Percentiles rank a stretch among this genome's conserved stretches.
Conservation (phyloP, 2,329 filamentous ascomycete species). For the Ascochyta rabiei region DNA sequence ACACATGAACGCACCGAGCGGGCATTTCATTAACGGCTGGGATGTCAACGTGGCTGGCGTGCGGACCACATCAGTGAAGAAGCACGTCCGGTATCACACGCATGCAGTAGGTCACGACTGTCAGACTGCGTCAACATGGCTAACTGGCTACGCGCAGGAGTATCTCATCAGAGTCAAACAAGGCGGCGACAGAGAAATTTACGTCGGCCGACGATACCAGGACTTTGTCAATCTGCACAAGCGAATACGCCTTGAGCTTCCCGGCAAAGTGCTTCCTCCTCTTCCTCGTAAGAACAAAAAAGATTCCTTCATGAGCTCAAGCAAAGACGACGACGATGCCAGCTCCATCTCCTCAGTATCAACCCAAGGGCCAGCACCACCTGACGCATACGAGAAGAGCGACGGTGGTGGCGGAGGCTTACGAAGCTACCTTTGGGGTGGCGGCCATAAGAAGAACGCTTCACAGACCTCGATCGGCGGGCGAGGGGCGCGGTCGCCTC, state of each 20-base stretch:
- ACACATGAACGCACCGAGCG: constrained; percentile 84
- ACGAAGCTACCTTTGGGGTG: constrained; percentile 51
- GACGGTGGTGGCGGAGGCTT: constrained; percentile 50
- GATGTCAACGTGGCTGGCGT: constrained; percentile 95
- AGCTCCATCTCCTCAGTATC: constrained; percentile 83
- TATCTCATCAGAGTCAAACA: constrained; percentile 87
- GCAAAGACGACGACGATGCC: constrained; percentile 69
- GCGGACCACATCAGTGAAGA: constrained; percentile 77
- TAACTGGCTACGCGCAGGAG: constrained; percentile 62
- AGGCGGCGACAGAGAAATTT: constrained; percentile 75
- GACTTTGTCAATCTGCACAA: constrained; percentile 85
- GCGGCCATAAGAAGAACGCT: constrained; percentile 49
- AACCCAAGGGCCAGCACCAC: constrained; percentile 61
- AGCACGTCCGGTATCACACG: constrained; percentile 86
- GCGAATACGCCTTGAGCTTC: constrained; percentile 79
- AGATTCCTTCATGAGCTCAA: constrained; percentile 65
- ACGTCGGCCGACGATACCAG: constrained; percentile 84
- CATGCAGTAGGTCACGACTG: constrained; percentile 71
- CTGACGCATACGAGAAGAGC: constrained; percentile 45
- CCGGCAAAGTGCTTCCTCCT: constrained; percentile 85
- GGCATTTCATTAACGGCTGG: constrained; percentile 93
- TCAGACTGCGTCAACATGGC: too few species aligned
- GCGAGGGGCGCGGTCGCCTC: constrained; percentile 33
- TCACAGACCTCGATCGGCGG: constrained; percentile 49
- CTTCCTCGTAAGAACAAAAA: constrained; percentile 92